Base-by-base conservation (phyloP, 2,329 filamentous ascomycete species). In the Fusarium succisae region DNA sequence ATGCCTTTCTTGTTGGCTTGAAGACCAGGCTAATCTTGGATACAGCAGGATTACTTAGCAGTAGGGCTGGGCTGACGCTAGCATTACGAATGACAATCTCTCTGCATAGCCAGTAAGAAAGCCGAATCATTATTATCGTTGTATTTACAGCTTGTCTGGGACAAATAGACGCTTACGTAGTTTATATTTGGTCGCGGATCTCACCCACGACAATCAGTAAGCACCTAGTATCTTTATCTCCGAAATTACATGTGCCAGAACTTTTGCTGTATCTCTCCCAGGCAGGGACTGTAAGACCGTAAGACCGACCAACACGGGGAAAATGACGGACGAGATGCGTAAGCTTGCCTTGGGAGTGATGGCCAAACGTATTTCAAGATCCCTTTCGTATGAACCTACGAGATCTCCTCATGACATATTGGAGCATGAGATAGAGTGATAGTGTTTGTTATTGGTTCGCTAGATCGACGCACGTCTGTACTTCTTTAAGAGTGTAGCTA, bases 401-500 rank as follows among this genome's bases (percentile, higher is more conserved):
- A 15, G 17, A 11, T 20, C 12, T 0, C 11, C 47, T 28, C 13
- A 10, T n/a, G 11, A 7, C 5, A 9, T 18, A 51, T n/a, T 3
- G 8, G 0, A 35, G 13, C 12, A 24, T 24, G 48, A 35, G 17
- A 20, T 35, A 20, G n/a, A 20, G 30, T 3, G 8, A 24, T 1
- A 3, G 0, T 11, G 1, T 14, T 35, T 10, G 48, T 10, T 10
- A 8, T 8, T 7, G 8, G 8, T 10, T 22, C 6, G 18, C 13
- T 47, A 28, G 5, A 15, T 47, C 6, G 4, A 15, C 13, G n/a
- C 26, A 24, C 43, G 43, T 22, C 18, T 28, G 8, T 20, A 5
- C 18, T 11, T 7, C 3, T 9, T 10, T 0, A 4, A 6, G 3
- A 24, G 4, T 18, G 11, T 14, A 7, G 4, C 4, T 20, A 12